These are phyloP conservation scores for Mycena venus DNA, from an alignment of 768 basidiomycete genomes.

Conservation along the genomic window DNA sequence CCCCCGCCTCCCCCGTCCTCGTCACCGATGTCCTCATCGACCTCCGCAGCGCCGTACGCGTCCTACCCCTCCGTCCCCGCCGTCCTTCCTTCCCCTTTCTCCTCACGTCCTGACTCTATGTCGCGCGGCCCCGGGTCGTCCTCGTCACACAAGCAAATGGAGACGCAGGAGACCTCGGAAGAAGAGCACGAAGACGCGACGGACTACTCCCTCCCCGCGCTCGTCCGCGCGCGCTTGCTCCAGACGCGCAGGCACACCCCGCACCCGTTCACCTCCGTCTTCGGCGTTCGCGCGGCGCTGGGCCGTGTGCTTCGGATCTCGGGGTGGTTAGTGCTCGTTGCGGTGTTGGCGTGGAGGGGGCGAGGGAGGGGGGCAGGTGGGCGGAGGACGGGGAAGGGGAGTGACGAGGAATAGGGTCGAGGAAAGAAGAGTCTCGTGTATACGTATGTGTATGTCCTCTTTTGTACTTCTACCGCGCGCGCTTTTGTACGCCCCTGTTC, in stretches of 20 bases:
- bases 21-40: no score
- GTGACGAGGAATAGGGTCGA: no score
- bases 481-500: no score
- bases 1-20: not conserved
- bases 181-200: slow-evolving; percentile 10
- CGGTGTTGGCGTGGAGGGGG: slow-evolving; percentile 10
- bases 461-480: no score
- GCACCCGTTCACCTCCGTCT: slow-evolving; percentile 12
- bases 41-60: not conserved
- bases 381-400: no score
- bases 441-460: no score
- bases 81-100: not conserved
- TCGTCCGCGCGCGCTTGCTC: not conserved
- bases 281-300: slow-evolving; percentile 5
- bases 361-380: no score
- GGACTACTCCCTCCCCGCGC: slow-evolving; percentile 22
- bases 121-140: no score
- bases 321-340: slow-evolving; percentile 7
- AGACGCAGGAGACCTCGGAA: no score
- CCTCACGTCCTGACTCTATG: no score
- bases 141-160: no score
- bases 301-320: not conserved
- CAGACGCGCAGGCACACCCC: slow-evolving; percentile 17
- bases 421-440: no score
- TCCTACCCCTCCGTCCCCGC: not conserved